These are phyloP conservation scores for Plasmodiophora brassicae DNA, from an alignment of 208 protist genomes.

Conservation along the genomic window DNA sequence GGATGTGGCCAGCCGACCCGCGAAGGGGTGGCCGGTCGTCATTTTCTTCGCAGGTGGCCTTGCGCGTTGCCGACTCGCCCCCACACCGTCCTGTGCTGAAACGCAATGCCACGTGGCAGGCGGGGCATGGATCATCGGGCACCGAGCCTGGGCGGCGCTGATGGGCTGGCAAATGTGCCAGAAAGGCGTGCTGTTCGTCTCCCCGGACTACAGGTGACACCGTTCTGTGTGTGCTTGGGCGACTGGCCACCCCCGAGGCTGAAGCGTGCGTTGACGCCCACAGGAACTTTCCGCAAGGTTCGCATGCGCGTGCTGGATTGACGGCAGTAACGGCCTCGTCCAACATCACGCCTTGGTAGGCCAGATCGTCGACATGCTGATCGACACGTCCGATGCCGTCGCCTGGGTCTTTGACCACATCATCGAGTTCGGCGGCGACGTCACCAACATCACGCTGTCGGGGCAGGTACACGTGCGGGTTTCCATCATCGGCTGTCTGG, in stretches of 20 bases:
- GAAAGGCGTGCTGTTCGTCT: conserved; percentile 24
- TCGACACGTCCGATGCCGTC: background rate
- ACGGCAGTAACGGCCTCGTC: background rate
- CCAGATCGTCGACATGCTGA: background rate
- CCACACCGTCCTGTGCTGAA: background rate
- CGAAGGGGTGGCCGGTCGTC: background rate
- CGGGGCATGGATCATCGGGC: conserved; percentile 33
- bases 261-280: too few species aligned
- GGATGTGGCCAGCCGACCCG: background rate
- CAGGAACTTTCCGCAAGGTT: conserved; percentile 26
- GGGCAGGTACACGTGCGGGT: conserved; percentile 12
- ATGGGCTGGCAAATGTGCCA: conserved; percentile 20
- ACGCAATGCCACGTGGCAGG: background rate
- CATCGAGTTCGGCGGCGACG: background rate
- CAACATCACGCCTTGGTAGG: too few species aligned
- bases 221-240: background rate
- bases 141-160: background rate
- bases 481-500: background rate
- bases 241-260: too few species aligned
- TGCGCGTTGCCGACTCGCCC: background rate
- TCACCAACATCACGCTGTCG: background rate
- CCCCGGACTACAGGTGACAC: conserved; percentile 18
- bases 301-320: background rate
- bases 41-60: conserved; percentile 18
- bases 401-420: background rate